Percentiles rank a stretch among this genome's conserved stretches.
Evolutionary conservation across 805 yeast species (phyloP).

Genomic region (Danielozyma ontarioensis): DNA sequence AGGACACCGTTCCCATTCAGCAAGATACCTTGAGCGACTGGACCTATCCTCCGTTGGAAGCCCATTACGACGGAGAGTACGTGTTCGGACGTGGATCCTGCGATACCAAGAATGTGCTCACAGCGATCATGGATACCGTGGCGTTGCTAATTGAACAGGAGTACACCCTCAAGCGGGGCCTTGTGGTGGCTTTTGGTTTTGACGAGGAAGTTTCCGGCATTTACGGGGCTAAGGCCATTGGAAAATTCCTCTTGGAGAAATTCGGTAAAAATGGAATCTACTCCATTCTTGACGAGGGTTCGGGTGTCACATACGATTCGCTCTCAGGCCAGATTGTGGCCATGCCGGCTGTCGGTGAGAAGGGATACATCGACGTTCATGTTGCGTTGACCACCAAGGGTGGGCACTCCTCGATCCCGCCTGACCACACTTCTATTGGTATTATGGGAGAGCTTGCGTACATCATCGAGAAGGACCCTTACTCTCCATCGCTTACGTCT

Average conservation of each 20-base stretch:
- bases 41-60: constrained; percentile 16
- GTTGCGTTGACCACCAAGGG: constrained; percentile 58
- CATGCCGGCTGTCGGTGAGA: constrained; percentile 41
- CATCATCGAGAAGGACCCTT: constrained; percentile 54
- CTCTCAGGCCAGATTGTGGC: constrained; percentile 53
- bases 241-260: constrained; percentile 8
- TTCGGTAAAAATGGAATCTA: constrained; percentile 11
- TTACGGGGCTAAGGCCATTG: constrained; percentile 10
- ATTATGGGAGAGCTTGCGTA: constrained; percentile 56
- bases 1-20: constrained; percentile 17
- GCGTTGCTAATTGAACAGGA: constrained; percentile 11
- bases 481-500: constrained; percentile 38
- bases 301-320: constrained; percentile 29
- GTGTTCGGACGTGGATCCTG: constrained; percentile 15
- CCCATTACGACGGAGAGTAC: constrained; percentile 10
- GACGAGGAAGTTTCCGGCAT: constrained; percentile 15
- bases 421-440: constrained; percentile 78
- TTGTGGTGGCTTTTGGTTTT: constrained; percentile 13
- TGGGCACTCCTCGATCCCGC: constrained; percentile 80
- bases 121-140: constrained; percentile 12
- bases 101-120: constrained; percentile 13
- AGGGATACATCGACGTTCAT: constrained; percentile 41
- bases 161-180: constrained; percentile 8
- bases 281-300: constrained; percentile 20
- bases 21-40: constrained; percentile 13